phyloP scores from a whole-genome alignment of 306 rosid species.

The Cicer pinnatifidum region DNA sequence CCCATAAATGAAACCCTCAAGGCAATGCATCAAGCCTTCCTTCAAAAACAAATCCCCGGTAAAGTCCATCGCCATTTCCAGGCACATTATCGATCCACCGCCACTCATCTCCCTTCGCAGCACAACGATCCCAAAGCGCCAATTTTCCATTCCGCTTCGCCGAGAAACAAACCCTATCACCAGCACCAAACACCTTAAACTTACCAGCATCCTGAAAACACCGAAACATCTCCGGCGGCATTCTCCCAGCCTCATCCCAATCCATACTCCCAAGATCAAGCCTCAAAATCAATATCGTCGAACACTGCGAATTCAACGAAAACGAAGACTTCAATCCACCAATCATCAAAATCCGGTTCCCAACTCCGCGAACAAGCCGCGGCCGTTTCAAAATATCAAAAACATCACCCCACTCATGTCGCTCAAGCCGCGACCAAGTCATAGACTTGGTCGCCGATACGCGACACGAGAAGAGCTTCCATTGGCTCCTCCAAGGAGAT shows the following conservation, averaged over 20 bases:
- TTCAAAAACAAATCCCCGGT: conserved; percentile 72
- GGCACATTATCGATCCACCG: conserved; percentile 76
- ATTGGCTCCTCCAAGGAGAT: conserved; percentile 86
- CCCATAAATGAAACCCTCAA: conserved; percentile 43
- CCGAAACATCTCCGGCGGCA: conserved; percentile 79
- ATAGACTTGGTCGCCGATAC: conserved; percentile 37
- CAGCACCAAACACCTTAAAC: conserved; percentile 83
- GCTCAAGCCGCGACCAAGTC: conserved; percentile 71
- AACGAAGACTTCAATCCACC: conserved; percentile 84
- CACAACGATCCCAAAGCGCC: conserved; percentile 71
- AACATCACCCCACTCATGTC: conserved; percentile 84
- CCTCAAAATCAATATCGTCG: conserved; percentile 72
- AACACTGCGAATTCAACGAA: conserved; percentile 72
- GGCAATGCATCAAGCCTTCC: conserved; percentile 76
- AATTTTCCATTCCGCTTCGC: conserved; percentile 71
- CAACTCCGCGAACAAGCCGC: conserved; percentile 67
- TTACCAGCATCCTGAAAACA: conserved; percentile 79
- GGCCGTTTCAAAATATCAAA: conserved; percentile 83
- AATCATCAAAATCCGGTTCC: conserved; percentile 67
- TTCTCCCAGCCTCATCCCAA: conserved; percentile 89
- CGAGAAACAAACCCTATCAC: conserved; percentile 75
- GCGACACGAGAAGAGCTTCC: conserved; percentile 75
- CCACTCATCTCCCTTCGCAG: conserved; percentile 57
- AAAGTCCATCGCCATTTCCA: conserved; percentile 66
- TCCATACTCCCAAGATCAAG: conserved; percentile 70